phyloP scores from a whole-genome alignment of 2,329 filamentous ascomycete species.

The Pseudocercospora fijiensis region DNA sequence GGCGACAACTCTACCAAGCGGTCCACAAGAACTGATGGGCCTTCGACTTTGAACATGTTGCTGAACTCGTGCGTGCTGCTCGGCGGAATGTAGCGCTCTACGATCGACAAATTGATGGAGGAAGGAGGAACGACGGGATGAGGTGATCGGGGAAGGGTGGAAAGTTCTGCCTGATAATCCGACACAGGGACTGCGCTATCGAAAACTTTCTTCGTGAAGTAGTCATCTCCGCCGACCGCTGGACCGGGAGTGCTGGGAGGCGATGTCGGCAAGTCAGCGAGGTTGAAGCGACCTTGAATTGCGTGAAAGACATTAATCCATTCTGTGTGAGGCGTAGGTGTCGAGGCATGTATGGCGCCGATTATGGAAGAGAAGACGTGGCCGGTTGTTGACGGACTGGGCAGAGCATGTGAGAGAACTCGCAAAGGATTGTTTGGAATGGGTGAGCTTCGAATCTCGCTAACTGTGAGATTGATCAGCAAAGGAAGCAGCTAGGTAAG shows the following conservation, averaged over 20 bases:
- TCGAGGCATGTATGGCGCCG: conserved; percentile 54
- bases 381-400: conserved; percentile 52
- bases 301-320: conserved; percentile 67
- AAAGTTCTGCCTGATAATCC: conserved; percentile 57
- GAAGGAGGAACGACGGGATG: conserved; percentile 60
- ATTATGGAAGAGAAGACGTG: conserved; percentile 58
- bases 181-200: conserved; percentile 61
- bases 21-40: conserved; percentile 60
- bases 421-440: conserved; percentile 48
- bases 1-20: conserved; percentile 60
- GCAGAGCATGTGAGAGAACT: conserved; percentile 61
- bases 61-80: conserved; percentile 58
- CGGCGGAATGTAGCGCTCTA: conserved; percentile 66
- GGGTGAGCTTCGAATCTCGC: conserved; percentile 38
- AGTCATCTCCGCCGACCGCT: conserved; percentile 55
- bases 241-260: conserved; percentile 59
- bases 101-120: conserved; percentile 59
- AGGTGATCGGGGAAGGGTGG: conserved; percentile 52
- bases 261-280: conserved; percentile 62
- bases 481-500: neutral
- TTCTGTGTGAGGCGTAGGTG: conserved; percentile 51
- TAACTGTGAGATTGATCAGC: conserved; percentile 36
- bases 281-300: conserved; percentile 60
- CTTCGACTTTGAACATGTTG: conserved; percentile 56
- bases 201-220: conserved; percentile 62